Evolutionary conservation across 352 stramenopile species (phyloP).

Genomic region (Thraustochytrium striatum): DNA sequence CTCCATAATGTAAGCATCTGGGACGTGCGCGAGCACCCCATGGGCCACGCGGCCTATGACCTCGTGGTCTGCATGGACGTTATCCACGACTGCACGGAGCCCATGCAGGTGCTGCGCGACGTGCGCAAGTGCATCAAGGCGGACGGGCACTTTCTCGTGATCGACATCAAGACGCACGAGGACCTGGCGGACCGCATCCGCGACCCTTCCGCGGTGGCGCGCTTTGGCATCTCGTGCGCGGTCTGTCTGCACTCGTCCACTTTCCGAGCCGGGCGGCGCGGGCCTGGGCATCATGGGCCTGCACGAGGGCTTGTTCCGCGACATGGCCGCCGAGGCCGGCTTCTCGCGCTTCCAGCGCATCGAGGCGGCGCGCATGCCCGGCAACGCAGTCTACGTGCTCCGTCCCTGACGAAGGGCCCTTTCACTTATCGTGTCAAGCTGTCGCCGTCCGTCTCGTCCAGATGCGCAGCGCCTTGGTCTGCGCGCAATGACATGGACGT

Average conservation of each 20-base stretch:
- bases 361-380: not conserved
- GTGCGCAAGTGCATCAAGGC: not conserved
- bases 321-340: not conserved
- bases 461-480: too few relatives aligned
- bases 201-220: not conserved
- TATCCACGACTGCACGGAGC: constrained; percentile 41
- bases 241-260: constrained; percentile 10
- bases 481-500: too few relatives aligned
- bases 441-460: too few relatives aligned
- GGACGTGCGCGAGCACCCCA: constrained; percentile 29
- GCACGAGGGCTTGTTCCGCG: not conserved
- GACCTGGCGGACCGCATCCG: not conserved
- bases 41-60: constrained; percentile 20
- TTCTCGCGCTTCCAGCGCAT: not conserved
- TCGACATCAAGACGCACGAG: constrained; percentile 6
- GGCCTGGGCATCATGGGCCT: constrained; percentile 6
- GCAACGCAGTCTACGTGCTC: not conserved
- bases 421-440: too few relatives aligned
- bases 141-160: not conserved
- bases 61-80: constrained; percentile 38
- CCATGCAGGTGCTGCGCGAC: not conserved
- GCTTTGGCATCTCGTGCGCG: constrained; percentile 7
- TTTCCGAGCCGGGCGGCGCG: not conserved
- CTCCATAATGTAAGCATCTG: constrained; percentile 6
- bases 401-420: too few relatives aligned